A percentile compares a stretch with the other conserved stretches of the same genome.
These are phyloP conservation scores for Metarhizium humberi DNA, from an alignment of 2,329 filamentous ascomycete genomes.

Conservation along the genomic window DNA sequence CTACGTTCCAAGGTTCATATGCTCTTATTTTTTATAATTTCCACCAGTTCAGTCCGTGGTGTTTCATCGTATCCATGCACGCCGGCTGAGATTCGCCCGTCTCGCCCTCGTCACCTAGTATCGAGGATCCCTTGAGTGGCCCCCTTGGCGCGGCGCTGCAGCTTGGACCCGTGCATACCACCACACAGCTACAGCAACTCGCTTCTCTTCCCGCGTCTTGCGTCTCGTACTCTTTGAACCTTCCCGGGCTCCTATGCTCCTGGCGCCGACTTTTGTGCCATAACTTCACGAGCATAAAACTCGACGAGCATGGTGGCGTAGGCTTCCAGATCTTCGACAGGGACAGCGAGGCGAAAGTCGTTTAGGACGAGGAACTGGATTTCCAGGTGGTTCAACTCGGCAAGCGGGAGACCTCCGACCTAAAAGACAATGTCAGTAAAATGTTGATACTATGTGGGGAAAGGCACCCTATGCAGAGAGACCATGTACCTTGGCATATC, in stretches of 20 bases:
- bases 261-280: constrained; percentile 26
- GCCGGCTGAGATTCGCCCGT: too few species aligned
- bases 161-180: neutral
- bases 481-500: constrained; percentile 85
- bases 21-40: neutral
- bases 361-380: constrained; percentile 92
- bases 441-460: neutral
- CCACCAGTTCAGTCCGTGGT: neutral
- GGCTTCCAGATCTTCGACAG: constrained; percentile 90
- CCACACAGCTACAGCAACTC: neutral
- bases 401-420: constrained; percentile 88
- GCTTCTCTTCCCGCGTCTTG: neutral
- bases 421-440: constrained; percentile 27
- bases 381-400: constrained; percentile 92
- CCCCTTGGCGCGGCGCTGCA: neutral
- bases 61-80: too few species aligned
- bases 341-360: constrained; percentile 87
- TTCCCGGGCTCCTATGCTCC: neutral
- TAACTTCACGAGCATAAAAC: constrained; percentile 88
- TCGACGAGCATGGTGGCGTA: constrained; percentile 98
- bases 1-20: neutral
- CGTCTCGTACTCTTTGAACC: neutral
- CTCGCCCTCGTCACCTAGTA: neutral
- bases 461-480: neutral
- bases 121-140: neutral